Percentiles rank a stretch among this genome's conserved stretches.
These are phyloP conservation scores for Emmonsiellopsis sp. DNA, from an alignment of 2,329 filamentous ascomycete genomes.

Conservation along the genomic window DNA sequence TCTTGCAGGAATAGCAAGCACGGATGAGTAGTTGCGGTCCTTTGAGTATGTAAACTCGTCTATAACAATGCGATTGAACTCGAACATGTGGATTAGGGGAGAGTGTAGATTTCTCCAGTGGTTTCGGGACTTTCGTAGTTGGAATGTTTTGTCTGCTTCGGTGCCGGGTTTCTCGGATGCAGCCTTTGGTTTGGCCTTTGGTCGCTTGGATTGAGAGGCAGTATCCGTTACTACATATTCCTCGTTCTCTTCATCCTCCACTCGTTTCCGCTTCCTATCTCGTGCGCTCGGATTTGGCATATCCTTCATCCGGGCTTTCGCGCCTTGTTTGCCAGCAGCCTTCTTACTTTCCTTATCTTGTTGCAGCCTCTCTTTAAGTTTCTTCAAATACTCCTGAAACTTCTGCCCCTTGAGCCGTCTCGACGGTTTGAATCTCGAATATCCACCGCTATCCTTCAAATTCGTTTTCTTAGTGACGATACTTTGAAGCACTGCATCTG, in stretches of 20 bases:
- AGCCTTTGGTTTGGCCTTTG: background rate
- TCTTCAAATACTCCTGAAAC: constrained; percentile 14
- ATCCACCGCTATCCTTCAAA: constrained; percentile 26
- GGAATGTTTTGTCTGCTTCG: constrained; percentile 15
- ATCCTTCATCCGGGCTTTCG: background rate
- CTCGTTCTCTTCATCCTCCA: constrained; percentile 11
- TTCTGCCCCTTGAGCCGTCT: constrained; percentile 22
- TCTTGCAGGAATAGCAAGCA: constrained; percentile 40
- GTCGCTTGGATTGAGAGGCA: background rate
- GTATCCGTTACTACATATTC: constrained; percentile 6
- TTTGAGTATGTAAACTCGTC: constrained; percentile 57
- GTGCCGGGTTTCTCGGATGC: background rate
- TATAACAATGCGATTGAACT: constrained; percentile 51
- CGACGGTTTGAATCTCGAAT: constrained; percentile 31
- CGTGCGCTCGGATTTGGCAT: background rate
- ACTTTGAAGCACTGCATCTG: constrained; percentile 23
- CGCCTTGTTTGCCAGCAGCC: background rate
- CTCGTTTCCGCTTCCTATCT: constrained; percentile 13
- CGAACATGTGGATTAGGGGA: constrained; percentile 50
- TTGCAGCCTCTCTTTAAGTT: constrained; percentile 7
- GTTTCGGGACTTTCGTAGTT: constrained; percentile 17
- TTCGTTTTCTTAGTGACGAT: constrained; percentile 20
- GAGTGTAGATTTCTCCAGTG: constrained; percentile 19
- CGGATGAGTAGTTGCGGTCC: constrained; percentile 31
- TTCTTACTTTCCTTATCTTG: background rate